phyloP scores from a whole-genome alignment of 306 rosid genomes.

The Trifolium fragiferum region DNA sequence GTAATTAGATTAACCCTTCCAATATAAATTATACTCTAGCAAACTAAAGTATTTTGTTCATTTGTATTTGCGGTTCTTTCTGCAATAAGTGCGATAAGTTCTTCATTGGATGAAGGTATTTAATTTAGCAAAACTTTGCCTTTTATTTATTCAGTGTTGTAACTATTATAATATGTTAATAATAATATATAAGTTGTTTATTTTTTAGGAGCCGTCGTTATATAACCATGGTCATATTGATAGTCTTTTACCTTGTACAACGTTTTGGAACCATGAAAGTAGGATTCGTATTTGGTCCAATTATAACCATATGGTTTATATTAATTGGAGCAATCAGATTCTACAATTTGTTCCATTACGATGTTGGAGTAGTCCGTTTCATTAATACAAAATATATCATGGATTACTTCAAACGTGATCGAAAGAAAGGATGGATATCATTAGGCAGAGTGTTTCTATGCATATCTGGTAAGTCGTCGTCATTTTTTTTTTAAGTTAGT shows the following conservation, averaged over 20 bases:
- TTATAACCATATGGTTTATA: slow-evolving; percentile 36
- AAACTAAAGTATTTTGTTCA: too few relatives aligned
- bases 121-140: too few relatives aligned
- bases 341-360: slow-evolving; percentile 44
- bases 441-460: slow-evolving; percentile 47
- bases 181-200: too few relatives aligned
- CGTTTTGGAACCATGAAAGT: slow-evolving; percentile 46
- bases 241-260: slow-evolving; percentile 18
- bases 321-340: slow-evolving; percentile 40
- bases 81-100: too few relatives aligned
- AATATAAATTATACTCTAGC: too few relatives aligned
- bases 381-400: slow-evolving; percentile 44
- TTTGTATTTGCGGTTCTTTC: too few relatives aligned
- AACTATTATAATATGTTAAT: too few relatives aligned
- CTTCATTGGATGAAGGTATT: too few relatives aligned
- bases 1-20: too few relatives aligned
- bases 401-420: slow-evolving; percentile 44
- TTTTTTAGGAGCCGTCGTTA: slow-evolving; percentile 38
- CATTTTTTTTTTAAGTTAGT: neutral
- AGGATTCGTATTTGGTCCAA: slow-evolving; percentile 41
- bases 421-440: slow-evolving; percentile 48
- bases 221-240: slow-evolving; percentile 26
- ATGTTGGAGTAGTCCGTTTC: slow-evolving; percentile 42
- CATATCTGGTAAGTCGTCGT: slow-evolving; percentile 22
- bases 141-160: too few relatives aligned